Evolutionary conservation across 805 yeast genomes (phyloP), one percentile per base, ranked within the genome.

Genomic region (Metschnikowia hibisci): DNA sequence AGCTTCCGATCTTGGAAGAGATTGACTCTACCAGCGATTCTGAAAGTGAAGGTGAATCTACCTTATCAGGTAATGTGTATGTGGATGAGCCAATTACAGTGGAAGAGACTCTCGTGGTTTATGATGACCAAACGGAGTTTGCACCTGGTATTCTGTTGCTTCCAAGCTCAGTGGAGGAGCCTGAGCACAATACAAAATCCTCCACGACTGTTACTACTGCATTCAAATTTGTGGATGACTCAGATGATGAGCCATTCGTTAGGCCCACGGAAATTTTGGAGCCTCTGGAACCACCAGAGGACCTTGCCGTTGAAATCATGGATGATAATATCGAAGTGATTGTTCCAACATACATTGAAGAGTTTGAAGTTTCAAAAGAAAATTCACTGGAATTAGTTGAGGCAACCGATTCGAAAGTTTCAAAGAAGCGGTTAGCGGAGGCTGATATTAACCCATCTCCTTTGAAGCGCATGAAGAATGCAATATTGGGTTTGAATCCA

Each of bases 151-250:
- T 42, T 6, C 34, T 43, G 13, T 18, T 39, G 26, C 30, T 33
- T 7, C 55, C 55, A 14, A 40, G 47, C n/a, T 45, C 42, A 3
- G 39, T 51, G 6, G 53, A 49, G 22, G 50, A 46, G 36, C 51
- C 51, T 4, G 33, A 22, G 16, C 18, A n/a, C 16, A 37, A 13
- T 6, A n/a, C 28, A 14, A 26, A 13, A 9, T 3, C 27, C 4
- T 14, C 9, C 14, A 11, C 32, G 6, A 12, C 43, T 2, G 11
- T 34, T 20, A 30, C 40, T 5, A 28, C 41, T 13, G 43, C 15
- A 7, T 37, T 37, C 14, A 35, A 26, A 11, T 30, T 39, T 32
- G 44, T 36, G 14, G 39, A 38, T 6, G 43, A 41, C 12, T 28
- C 30, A 2, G 41, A 26, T 3, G 40, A 41, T 4, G 40, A 20